phyloP scores from a whole-genome alignment of 352 stramenopile species.

The Globisporangium orthogonon region DNA sequence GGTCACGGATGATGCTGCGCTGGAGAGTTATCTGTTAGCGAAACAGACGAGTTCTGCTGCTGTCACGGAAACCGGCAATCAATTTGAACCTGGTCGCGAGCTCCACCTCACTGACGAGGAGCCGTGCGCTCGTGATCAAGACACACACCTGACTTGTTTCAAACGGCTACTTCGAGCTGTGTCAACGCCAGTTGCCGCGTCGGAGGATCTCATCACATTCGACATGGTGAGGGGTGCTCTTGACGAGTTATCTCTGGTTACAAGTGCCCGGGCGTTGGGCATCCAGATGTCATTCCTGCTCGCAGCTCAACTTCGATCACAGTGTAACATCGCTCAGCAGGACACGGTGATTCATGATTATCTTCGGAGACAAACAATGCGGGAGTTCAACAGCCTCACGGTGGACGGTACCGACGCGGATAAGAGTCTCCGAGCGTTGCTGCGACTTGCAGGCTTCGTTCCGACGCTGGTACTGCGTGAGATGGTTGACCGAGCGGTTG shows the following conservation, averaged over 20 bases:
- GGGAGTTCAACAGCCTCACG: slow-evolving; percentile 31
- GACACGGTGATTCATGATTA: slow-evolving; percentile 2
- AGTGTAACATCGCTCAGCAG: slow-evolving; percentile 9
- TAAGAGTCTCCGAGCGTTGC: slow-evolving; percentile 12
- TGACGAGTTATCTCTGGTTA: slow-evolving; percentile 17
- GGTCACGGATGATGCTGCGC: slow-evolving; percentile 1
- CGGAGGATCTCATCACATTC: neutral
- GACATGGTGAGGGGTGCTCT: slow-evolving; percentile 16
- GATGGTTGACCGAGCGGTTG: slow-evolving; percentile 16
- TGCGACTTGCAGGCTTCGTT: slow-evolving; percentile 22
- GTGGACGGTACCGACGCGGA: slow-evolving; percentile 9
- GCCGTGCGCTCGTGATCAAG: neutral
- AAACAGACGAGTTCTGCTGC: neutral
- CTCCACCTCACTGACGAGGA: neutral
- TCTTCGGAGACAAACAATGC: slow-evolving; percentile 17
- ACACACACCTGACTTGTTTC: neutral
- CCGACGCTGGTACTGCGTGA: slow-evolving; percentile 21
- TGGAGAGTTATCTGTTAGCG: slow-evolving; percentile 6
- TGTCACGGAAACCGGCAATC: no score
- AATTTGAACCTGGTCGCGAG: neutral
- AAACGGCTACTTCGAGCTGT: slow-evolving; percentile 2
- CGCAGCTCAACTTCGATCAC: slow-evolving; percentile 17
- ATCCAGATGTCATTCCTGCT: slow-evolving; percentile 29
- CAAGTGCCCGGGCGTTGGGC: slow-evolving; percentile 11
- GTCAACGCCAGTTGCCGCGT: neutral